phyloP scores from a whole-genome alignment of 2,329 filamentous ascomycete species.

The Venturia asperata region DNA sequence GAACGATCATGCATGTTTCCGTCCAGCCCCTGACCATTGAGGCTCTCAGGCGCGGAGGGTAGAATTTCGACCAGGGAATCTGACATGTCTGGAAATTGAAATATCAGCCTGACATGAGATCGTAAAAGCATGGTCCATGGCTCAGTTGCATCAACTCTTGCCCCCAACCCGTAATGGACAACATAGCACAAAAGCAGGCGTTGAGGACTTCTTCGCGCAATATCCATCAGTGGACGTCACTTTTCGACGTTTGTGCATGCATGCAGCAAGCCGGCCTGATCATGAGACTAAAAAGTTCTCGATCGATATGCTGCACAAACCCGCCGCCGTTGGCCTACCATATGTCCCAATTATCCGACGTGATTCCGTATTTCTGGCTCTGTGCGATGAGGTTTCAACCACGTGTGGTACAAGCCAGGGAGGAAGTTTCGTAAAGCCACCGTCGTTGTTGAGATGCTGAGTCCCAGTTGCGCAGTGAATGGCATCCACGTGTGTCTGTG shows the following conservation, averaged over 20 bases:
- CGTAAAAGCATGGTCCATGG: background rate
- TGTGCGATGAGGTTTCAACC: background rate
- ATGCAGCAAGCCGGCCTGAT: background rate
- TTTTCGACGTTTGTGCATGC: background rate
- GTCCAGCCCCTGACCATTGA: background rate
- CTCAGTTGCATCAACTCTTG: background rate
- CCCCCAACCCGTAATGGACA: conserved; percentile 2
- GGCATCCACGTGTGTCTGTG: conserved; percentile 3
- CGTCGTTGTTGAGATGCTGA: background rate
- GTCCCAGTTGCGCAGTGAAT: background rate
- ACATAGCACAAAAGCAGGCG: conserved; percentile 6
- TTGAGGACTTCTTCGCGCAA: background rate
- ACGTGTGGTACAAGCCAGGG: background rate
- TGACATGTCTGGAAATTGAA: background rate
- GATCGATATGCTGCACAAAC: background rate
- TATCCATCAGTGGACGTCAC: background rate
- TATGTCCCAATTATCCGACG: background rate
- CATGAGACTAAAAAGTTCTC: conserved; percentile 6
- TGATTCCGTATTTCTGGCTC: background rate
- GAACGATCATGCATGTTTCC: background rate
- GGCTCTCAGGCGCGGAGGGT: conserved; percentile 3
- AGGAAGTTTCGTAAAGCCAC: background rate
- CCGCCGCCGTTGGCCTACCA: background rate
- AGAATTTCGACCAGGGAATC: background rate
- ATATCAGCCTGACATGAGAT: background rate